Evolutionary conservation across 164 flowering plant genomes (phyloP).

Genomic region (Akebia trifoliata): DNA sequence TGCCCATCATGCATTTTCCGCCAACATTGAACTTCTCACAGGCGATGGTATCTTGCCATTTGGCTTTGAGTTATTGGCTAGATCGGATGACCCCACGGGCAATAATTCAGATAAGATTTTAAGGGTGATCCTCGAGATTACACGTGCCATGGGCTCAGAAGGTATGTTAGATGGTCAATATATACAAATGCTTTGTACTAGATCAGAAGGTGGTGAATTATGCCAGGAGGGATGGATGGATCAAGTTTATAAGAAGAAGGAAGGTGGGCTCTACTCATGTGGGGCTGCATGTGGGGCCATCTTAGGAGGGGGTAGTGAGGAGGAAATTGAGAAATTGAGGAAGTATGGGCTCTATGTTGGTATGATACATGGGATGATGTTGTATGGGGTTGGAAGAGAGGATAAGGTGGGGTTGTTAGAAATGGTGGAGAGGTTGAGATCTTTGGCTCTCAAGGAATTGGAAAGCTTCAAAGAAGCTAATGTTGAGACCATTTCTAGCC

Average conservation of each 20-base stretch:
- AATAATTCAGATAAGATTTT: constrained; percentile 27
- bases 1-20: constrained; percentile 16
- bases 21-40: constrained; percentile 50
- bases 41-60: constrained; percentile 51
- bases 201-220: background rate
- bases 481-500: constrained; percentile 1
- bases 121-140: constrained; percentile 46
- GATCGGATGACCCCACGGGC: constrained; percentile 18
- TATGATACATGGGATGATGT: constrained; percentile 32
- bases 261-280: constrained; percentile 46
- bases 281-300: constrained; percentile 72
- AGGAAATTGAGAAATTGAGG: constrained; percentile 51
- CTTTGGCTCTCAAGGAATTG: constrained; percentile 30
- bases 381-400: constrained; percentile 9
- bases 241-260: constrained; percentile 31
- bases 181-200: constrained; percentile 12
- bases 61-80: constrained; percentile 41
- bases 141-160: constrained; percentile 44
- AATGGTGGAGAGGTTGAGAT: constrained; percentile 21
- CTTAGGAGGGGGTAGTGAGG: constrained; percentile 61
- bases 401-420: background rate
- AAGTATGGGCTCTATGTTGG: constrained; percentile 49
- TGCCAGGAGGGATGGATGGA: constrained; percentile 10
- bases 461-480: constrained; percentile 16
- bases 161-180: constrained; percentile 42